Percentiles rank a stretch among this genome's conserved stretches.
phyloP scores from a whole-genome alignment of 345 rosid genomes.

The Corchorus olitorius region DNA sequence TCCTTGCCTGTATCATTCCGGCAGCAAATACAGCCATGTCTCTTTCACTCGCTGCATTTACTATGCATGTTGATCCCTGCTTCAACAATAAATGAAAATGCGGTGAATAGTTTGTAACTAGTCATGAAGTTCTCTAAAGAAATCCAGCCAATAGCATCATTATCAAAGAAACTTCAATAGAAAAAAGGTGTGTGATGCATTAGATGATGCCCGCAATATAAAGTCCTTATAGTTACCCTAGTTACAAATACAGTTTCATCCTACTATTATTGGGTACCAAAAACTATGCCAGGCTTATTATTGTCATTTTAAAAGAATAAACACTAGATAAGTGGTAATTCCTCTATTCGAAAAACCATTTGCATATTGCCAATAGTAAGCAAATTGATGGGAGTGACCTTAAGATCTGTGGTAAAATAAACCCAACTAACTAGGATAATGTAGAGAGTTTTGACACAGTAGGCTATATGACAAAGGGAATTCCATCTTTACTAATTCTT shows the following conservation, averaged over 20 bases:
- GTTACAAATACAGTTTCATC: not conserved
- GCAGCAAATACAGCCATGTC: constrained; percentile 95
- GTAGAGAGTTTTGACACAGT: not conserved
- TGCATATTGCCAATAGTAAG: not conserved
- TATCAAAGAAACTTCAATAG: not conserved
- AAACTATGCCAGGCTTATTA: not conserved
- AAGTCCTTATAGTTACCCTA: not conserved
- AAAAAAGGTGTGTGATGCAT: not conserved
- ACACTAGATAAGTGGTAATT: not conserved
- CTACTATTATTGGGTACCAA: not conserved
- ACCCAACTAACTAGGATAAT: not conserved
- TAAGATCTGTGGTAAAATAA: not conserved
- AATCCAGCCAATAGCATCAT: not conserved
- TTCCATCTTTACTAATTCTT: not conserved
- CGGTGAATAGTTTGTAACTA: constrained; percentile 11
- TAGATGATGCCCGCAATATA: not conserved
- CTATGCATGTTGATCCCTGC: constrained; percentile 87
- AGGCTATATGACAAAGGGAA: not conserved
- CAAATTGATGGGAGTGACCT: not conserved
- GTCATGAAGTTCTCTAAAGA: not conserved
- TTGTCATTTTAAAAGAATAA: not conserved
- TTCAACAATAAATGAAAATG: constrained; percentile 29
- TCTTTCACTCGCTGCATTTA: constrained; percentile 92
- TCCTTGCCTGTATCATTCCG: constrained; percentile 90
- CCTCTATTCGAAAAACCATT: not conserved